These are phyloP conservation scores for Suhomyces sp. DNA, from an alignment of 805 yeast species.

Conservation along the genomic window DNA sequence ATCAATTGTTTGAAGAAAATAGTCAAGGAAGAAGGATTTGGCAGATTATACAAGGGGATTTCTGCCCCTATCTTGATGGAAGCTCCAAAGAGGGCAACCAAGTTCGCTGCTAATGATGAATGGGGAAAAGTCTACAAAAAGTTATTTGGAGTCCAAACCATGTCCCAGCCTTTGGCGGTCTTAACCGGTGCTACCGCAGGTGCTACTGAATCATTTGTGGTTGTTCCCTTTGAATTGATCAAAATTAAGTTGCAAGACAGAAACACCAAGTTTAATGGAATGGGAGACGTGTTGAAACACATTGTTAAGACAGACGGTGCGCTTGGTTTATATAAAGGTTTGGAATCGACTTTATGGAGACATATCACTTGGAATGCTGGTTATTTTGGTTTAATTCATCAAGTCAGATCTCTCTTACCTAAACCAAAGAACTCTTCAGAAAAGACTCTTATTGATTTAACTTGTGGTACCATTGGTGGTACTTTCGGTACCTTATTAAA, in stretches of 20 bases:
- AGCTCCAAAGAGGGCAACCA: constrained; percentile 98
- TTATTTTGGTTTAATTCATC: constrained; percentile 92
- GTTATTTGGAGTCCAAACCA: constrained; percentile 62
- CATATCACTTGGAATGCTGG: constrained; percentile 98
- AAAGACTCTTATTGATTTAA: constrained; percentile 80
- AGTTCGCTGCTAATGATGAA: constrained; percentile 97
- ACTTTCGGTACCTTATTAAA: constrained; percentile 92
- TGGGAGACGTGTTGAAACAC: constrained; percentile 74
- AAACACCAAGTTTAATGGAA: constrained; percentile 77
- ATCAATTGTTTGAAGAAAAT: constrained; percentile 82
- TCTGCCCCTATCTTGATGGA: constrained; percentile 97
- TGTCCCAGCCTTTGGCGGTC: constrained; percentile 82
- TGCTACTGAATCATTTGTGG: constrained; percentile 93
- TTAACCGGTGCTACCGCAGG: constrained; percentile 98
- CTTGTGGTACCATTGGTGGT: constrained; percentile 96
- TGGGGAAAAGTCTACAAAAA: constrained; percentile 84
- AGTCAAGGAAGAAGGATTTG: constrained; percentile 78
- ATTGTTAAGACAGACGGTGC: constrained; percentile 76
- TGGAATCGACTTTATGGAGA: constrained; percentile 97
- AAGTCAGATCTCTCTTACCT: constrained; percentile 78
- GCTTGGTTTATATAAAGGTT: constrained; percentile 85
- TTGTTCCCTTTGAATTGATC: constrained; percentile 95
- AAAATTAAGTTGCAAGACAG: constrained; percentile 94
- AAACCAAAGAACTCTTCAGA: constrained; percentile 66
- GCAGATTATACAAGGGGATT: constrained; percentile 88